A percentile compares a stretch with the other conserved stretches of the same genome.
Evolutionary conservation across 306 rosid genomes (phyloP).

Genomic region (Rubus parviflorus): DNA sequence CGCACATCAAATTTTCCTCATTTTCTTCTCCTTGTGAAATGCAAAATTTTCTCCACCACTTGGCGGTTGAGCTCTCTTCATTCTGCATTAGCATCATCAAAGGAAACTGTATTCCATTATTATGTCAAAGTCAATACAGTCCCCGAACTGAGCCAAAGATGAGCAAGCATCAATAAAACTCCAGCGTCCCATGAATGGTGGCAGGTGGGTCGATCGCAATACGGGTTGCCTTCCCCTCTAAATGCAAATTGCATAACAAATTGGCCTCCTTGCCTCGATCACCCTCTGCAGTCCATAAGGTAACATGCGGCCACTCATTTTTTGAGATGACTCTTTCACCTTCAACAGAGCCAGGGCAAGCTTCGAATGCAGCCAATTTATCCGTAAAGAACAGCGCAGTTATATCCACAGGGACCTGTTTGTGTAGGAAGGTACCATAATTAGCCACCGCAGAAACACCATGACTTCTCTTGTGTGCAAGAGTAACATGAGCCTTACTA

Average conservation of each 20-base stretch:
- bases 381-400: constrained; percentile 75
- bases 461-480: constrained; percentile 95
- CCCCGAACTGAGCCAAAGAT: background rate
- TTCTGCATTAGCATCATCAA: background rate
- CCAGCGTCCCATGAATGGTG: constrained; percentile 47
- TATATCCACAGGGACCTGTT: constrained; percentile 61
- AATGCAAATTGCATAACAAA: constrained; percentile 51
- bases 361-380: constrained; percentile 78
- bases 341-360: constrained; percentile 66
- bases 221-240: constrained; percentile 72
- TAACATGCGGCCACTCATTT: constrained; percentile 84
- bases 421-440: constrained; percentile 58
- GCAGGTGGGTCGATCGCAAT: constrained; percentile 66
- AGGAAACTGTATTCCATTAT: background rate
- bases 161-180: constrained; percentile 44
- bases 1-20: background rate
- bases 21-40: constrained; percentile 11
- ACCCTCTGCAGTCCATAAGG: constrained; percentile 81
- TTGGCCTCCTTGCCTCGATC: constrained; percentile 79
- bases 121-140: background rate
- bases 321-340: constrained; percentile 67
- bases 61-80: background rate
- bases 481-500: constrained; percentile 71
- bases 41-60: background rate
- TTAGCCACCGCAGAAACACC: constrained; percentile 81